These are phyloP conservation scores for Misopates orontium DNA, from an alignment of 257 asterid species.

Conservation along the genomic window DNA sequence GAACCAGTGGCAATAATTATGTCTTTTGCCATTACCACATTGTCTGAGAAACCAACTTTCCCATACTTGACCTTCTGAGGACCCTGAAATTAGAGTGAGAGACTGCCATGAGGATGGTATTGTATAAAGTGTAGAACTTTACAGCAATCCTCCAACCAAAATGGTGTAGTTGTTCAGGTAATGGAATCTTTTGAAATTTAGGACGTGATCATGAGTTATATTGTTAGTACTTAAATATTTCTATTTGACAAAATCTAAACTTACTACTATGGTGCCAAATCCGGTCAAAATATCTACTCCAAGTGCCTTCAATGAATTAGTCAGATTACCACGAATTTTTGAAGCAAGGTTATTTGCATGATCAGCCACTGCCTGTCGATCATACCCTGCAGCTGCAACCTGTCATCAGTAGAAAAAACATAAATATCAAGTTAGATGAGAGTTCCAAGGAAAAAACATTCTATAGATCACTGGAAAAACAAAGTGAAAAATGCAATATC, in stretches of 20 bases:
- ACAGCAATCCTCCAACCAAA: background rate
- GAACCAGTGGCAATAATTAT: constrained; percentile 96
- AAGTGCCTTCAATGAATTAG: constrained; percentile 86
- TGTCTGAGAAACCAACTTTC: constrained; percentile 41
- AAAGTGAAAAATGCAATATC: background rate
- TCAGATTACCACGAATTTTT: constrained; percentile 81
- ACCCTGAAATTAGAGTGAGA: constrained; percentile 52
- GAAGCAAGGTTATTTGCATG: constrained; percentile 92
- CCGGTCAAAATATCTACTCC: constrained; percentile 98
- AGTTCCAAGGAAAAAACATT: background rate
- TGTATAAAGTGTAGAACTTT: background rate
- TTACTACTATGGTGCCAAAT: constrained; percentile 76
- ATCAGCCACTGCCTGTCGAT: constrained; percentile 90
- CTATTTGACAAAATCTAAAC: constrained; percentile 24
- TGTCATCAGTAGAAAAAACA: constrained; percentile 29
- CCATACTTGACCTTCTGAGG: constrained; percentile 89
- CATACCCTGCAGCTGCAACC: constrained; percentile 94
- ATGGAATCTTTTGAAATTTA: constrained; percentile 7
- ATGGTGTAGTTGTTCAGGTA: background rate
- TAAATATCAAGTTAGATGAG: constrained; percentile 2
- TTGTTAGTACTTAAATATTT: background rate
- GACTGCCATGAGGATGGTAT: constrained; percentile 7
- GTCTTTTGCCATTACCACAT: constrained; percentile 75
- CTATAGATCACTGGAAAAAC: background rate
- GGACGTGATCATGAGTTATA: constrained; percentile 8